Evolutionary conservation across 257 asterid species (phyloP), one percentile per base, ranked within the genome.

Genomic region (Penstemon newberryi): DNA sequence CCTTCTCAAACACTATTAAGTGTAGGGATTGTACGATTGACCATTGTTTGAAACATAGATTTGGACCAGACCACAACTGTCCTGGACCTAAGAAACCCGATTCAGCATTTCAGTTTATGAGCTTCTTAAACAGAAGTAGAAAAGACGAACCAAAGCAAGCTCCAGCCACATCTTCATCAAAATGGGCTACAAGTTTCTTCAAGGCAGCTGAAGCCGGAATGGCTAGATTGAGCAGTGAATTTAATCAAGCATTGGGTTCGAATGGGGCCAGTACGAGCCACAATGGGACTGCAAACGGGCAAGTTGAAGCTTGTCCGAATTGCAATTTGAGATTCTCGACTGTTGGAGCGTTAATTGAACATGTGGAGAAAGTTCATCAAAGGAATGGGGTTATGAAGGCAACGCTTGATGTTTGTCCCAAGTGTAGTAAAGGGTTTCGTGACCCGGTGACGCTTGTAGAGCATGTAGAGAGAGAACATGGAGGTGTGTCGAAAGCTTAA

Each of bases 1-100:
- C 96, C 15, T 91, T 91, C 85, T 94, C 99, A 13, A 94, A 87
- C 86, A 87, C 85, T 36, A 77, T 94, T 62, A 86, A 79, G 76
- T 91, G 99, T 63, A 79, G 94, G 71, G 99, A 94, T 75, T 94
- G 97, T 70, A 76, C 70, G 59, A 4, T 78, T 8, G 95, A 94
- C 67, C 96, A 94, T 79, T 91, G 97, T 71, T 75, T 91, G 82
- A 94, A 90, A 78, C 99, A 94, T 71, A 86, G 97, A 60, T 91
- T 89, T 68, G 99, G 95, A 65, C 87, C 84, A 0, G 99, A 89
- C 70, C 99, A 94, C 89, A 86, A 58, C 7, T 94, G 97, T 33
- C 91, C 90, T 0, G 97, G 97, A 42, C 99, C 96, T 11, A 94
- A 71, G 70, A 87, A 85, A 70, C 83, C 84, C 0, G 91, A 84